phyloP scores from a whole-genome alignment of 2,329 filamentous ascomycete species.

The Periglandula ipomoeae region DNA sequence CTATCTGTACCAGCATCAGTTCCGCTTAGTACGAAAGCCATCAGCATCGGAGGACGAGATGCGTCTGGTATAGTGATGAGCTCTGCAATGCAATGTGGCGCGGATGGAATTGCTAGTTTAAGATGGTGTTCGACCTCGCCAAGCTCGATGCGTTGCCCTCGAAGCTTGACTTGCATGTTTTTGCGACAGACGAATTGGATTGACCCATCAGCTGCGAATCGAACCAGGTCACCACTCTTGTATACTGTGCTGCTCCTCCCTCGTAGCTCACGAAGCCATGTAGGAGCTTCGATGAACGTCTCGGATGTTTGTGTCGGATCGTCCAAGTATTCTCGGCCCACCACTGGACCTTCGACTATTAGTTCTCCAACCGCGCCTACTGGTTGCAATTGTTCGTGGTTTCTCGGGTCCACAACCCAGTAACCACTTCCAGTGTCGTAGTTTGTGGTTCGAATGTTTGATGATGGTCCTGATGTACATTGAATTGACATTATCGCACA shows the following conservation, averaged over 20 bases:
- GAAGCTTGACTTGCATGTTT: constrained; percentile 3
- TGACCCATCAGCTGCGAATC: neutral
- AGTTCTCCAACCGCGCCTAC: constrained; percentile 3
- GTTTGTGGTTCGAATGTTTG: neutral
- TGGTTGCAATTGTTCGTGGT: neutral
- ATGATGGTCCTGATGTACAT: neutral
- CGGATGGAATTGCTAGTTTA: neutral
- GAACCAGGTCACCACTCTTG: constrained; percentile 3
- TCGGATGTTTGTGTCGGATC: neutral
- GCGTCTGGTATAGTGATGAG: neutral
- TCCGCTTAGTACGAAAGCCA: neutral
- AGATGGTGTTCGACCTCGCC: constrained; percentile 5
- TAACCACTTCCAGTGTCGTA: neutral
- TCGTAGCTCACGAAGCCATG: neutral
- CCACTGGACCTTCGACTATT: neutral
- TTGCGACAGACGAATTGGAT: neutral
- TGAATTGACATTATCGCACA: neutral
- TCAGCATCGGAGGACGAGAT: neutral
- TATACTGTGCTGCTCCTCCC: neutral
- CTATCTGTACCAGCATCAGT: neutral
- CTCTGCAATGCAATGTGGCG: neutral
- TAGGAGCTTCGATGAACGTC: neutral
- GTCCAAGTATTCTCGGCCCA: constrained; percentile 2
- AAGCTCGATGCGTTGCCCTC: constrained; percentile 5
- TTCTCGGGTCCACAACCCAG: neutral